Base-by-base conservation (phyloP, 1,139 yeast species). In the Candida frijolesensis region DNA sequence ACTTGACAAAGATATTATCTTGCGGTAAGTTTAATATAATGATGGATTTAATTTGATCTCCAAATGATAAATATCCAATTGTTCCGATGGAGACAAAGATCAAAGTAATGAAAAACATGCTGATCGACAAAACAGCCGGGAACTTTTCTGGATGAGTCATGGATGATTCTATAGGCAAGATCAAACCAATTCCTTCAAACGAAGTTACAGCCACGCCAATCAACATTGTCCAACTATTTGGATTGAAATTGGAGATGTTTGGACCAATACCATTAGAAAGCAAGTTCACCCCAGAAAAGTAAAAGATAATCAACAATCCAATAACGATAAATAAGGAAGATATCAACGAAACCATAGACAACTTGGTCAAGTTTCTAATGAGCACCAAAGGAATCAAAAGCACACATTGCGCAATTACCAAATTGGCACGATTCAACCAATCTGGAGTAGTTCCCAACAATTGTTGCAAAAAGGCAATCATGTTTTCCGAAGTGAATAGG, bases 151-250 rank as follows among this genome's bases (percentile, higher is more conserved):
- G 95, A 48, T 83, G 69, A 44, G 74, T 79, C 94, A 87, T 87
- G 2, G 92, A 82, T 49, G 87, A 82, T 61, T 87, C 90, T 32
- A 87, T 86, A 0, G 94, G 95, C 39, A 87, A 79, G 46, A 87
- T 85, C 42, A 87, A 70, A 0, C 95, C 94, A 54, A 87, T 85
- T 0, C 95, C 95, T 69, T 87, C 95, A 61, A 85, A 87, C 1
- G 94, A 85, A 52, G 89, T 87, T 18, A 87, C 89, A 0, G 92
- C 92, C 2, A 88, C 89, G 3, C 95, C 95, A 51, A 87, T 81
- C 56, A 87, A 83, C 72, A 87, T 72, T 1, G 92, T 80, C 87
- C 91, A 87, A 51, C 79, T 71, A 44, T 78, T 74, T n/a, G 79
- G 57, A 63, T 87, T 87, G 63, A 87, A 80, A 16, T 72, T 68